A percentile compares a stretch with the other conserved stretches of the same genome.
phyloP scores from a whole-genome alignment of 2,329 filamentous ascomycete species.

The Ascocoryne sarcoides region DNA sequence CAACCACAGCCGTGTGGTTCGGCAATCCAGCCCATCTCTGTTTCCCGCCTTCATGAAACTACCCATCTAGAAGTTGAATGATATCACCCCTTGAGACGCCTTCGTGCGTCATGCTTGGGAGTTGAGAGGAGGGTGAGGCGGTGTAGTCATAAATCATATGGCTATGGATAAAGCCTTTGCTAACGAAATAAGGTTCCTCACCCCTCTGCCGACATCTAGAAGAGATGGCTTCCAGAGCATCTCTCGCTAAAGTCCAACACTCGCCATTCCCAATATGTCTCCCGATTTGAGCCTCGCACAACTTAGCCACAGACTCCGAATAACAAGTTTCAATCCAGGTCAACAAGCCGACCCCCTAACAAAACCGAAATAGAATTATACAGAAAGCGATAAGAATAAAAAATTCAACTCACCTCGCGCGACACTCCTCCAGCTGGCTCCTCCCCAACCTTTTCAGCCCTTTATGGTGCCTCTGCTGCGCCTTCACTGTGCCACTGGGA shows the following conservation, averaged over 20 bases:
- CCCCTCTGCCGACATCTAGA: conserved; percentile 13
- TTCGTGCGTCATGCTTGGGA: conserved; percentile 20
- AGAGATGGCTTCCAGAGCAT: conserved; percentile 25
- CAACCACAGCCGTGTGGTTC: conserved; percentile 39
- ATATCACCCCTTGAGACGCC: conserved; percentile 29
- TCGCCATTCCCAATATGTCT: conserved; percentile 31
- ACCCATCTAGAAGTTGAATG: conserved; percentile 27
- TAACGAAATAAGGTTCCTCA: conserved; percentile 26
- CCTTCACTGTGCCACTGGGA: no score
- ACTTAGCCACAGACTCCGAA: conserved; percentile 25
- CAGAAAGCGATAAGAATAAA: no score
- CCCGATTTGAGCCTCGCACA: conserved; percentile 25
- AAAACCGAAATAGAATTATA: no score
- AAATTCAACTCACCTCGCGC: no score
- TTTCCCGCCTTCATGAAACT: conserved; percentile 23
- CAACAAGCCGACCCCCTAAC: no score
- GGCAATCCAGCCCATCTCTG: conserved; percentile 25
- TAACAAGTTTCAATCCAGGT: no score
- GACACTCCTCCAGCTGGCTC: no score
- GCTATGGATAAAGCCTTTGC: conserved; percentile 28
- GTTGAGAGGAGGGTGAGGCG: conserved; percentile 12
- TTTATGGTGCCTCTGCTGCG: no score
- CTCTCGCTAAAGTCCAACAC: conserved; percentile 31
- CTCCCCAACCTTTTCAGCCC: no score
- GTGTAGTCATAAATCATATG: conserved; percentile 26